Evolutionary conservation across 768 basidiomycete genomes (phyloP).

Genomic region (Hemileccinum rubropunctum): DNA sequence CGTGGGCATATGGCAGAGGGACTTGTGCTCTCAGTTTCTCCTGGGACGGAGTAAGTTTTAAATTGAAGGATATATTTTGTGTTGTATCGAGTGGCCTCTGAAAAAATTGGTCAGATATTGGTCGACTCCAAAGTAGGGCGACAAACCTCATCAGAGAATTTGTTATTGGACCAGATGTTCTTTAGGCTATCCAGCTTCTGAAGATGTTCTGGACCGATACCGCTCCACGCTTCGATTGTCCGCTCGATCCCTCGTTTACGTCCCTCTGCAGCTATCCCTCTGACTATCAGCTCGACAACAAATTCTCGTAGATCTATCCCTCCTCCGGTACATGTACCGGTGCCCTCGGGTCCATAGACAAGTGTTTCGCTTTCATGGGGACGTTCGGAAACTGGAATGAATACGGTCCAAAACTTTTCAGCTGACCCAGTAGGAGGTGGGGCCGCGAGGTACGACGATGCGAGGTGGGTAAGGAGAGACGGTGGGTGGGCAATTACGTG

Average conservation of each 20-base stretch:
- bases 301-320: conserved; percentile 44
- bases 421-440: conserved; percentile 62
- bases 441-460: conserved; percentile 64
- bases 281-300: conserved; percentile 59
- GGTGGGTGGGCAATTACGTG: conserved; percentile 71
- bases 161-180: conserved; percentile 41
- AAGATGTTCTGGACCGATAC: conserved; percentile 43
- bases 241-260: conserved; percentile 58
- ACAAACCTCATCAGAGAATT: conserved; percentile 32
- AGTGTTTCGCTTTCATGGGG: conserved; percentile 56
- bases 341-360: conserved; percentile 54
- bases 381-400: conserved; percentile 66
- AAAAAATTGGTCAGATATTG: conserved; percentile 3
- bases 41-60: conserved; percentile 79
- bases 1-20: conserved; percentile 87
- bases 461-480: conserved; percentile 62
- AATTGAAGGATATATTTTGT: conserved; percentile 80
- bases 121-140: not conserved
- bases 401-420: conserved; percentile 80
- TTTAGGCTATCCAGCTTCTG: conserved; percentile 51
- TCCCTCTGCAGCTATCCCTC: conserved; percentile 41
- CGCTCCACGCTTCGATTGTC: conserved; percentile 61
- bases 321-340: conserved; percentile 38
- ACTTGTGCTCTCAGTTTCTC: conserved; percentile 77
- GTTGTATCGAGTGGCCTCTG: conserved; percentile 55